Base-by-base conservation (phyloP, 768 basidiomycete species). In the Xerocomus potaroensis region DNA sequence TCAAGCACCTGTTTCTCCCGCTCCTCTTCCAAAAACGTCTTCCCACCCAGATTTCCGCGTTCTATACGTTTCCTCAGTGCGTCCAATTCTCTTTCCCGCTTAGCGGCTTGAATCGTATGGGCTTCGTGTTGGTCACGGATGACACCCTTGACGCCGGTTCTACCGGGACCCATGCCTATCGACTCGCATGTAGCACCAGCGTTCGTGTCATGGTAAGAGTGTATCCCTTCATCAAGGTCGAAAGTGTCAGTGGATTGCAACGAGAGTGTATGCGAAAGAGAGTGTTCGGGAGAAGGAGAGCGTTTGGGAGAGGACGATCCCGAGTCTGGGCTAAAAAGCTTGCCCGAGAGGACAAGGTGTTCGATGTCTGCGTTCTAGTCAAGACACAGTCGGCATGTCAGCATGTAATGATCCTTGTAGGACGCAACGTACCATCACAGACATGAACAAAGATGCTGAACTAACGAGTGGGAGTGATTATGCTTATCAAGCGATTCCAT, bases 141-240 rank as follows among this genome's bases (percentile, higher is more conserved):
- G 48, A 92, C 90, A 21, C 90, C 89, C 55, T 92, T 92, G 38
- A 91, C 90, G 18, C 90, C 90, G 5, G 90, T 92, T 22, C 90
- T 74, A 4, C 89, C 89, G 9, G 86, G 86, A 4, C 84, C 87
- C 84, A 91, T 86, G 8, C 90, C 87, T 41, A 91, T 88, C 11
- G 83, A 81, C 45, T 84, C 79, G 39, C 70, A 51, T 10, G 54
- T 41, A 22, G 46, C 16, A 4, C 33, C 42, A 4, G 65, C 48
- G 56, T 69, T 63, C 43, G 73, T 57, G 37, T 66, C 69, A 47
- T 53, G 78, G 72, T 30, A 73, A 71, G 73, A 43, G 68, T 62
- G 54, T 23, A 72, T 74, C 42, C 81, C 78, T 45, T 78, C 74
- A 52, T 77, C 74, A 27, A 69, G 66, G 42, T 78, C 76, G 4